Conservation (phyloP, 2,329 filamentous ascomycete genomes). For the Verticillium nubilum region DNA sequence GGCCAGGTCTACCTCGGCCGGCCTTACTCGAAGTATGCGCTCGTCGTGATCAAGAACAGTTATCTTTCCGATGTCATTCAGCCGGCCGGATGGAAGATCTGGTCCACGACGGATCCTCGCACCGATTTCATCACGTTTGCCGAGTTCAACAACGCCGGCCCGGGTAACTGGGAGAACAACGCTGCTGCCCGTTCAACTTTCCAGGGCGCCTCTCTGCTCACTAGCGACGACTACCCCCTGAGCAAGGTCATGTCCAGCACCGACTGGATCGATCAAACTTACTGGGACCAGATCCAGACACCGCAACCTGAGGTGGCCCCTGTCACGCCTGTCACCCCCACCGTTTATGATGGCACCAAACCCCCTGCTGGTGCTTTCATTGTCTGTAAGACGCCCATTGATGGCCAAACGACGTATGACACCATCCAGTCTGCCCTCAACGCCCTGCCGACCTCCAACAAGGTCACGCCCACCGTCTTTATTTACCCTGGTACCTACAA, state of each 20-base stretch:
- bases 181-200: conserved; percentile 14
- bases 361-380: conserved; percentile 22
- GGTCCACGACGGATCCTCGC: conserved; percentile 26
- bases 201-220: conserved; percentile 15
- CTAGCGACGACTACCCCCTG: conserved; percentile 16
- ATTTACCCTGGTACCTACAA: conserved; percentile 25
- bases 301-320: conserved; percentile 19
- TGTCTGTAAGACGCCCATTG: conserved; percentile 18
- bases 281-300: conserved; percentile 16
- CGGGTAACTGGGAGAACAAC: conserved; percentile 49
- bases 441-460: conserved; percentile 16
- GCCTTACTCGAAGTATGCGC: conserved; percentile 44
- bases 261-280: conserved; percentile 18
- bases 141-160: conserved; percentile 50
- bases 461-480: conserved; percentile 23
- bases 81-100: conserved; percentile 42
- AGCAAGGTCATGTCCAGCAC: conserved; percentile 17
- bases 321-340: conserved; percentile 26
- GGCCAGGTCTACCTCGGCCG: conserved; percentile 44
- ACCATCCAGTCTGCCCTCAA: conserved; percentile 16
- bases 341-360: conserved; percentile 19
- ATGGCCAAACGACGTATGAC: conserved; percentile 10
- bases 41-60: conserved; percentile 46
- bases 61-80: conserved; percentile 44
- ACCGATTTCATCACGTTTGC: conserved; percentile 43